phyloP scores from a whole-genome alignment of 1,139 yeast genomes.

The Magnusiomyces magnusii region DNA sequence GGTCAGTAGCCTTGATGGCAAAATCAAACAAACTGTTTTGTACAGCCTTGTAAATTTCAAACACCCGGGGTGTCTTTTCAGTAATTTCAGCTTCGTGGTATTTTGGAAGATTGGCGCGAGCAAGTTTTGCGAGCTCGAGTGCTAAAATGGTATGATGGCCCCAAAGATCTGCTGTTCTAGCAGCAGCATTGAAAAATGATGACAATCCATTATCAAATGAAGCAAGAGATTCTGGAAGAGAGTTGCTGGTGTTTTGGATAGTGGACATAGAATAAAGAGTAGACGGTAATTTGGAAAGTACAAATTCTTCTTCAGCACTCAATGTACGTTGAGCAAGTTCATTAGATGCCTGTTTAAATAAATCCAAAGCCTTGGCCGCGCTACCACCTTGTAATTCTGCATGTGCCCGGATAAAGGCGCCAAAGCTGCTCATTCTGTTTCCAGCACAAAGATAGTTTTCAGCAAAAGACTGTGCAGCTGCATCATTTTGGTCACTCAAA shows the following conservation, averaged over 20 bases:
- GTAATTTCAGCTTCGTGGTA: not conserved
- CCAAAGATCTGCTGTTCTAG: slow-evolving; percentile 17
- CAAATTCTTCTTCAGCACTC: slow-evolving; percentile 9
- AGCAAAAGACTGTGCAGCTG: not conserved
- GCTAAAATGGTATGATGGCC: slow-evolving; percentile 42
- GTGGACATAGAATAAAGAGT: not conserved
- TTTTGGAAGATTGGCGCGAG: slow-evolving; percentile 11
- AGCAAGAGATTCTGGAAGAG: not conserved
- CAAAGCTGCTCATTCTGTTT: slow-evolving; percentile 16
- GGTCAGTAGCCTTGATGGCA: slow-evolving; percentile 22
- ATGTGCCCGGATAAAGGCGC: slow-evolving; percentile 24
- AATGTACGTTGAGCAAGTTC: slow-evolving; percentile 16
- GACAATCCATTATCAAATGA: slow-evolving; percentile 18
- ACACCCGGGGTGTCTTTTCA: not conserved
- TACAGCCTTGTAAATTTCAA: slow-evolving; percentile 8
- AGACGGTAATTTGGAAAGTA: slow-evolving; percentile 11
- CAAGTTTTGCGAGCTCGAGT: slow-evolving; percentile 16
- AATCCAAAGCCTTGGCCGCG: slow-evolving; percentile 18
- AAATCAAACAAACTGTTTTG: slow-evolving; percentile 21
- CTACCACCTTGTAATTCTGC: slow-evolving; percentile 14
- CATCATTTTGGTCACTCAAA: not conserved
- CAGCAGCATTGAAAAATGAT: slow-evolving; percentile 13
- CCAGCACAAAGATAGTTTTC: slow-evolving; percentile 17
- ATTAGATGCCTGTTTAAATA: slow-evolving; percentile 18
- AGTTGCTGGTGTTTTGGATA: not conserved